Evolutionary conservation across 306 rosid species (phyloP).

Genomic region (Quercus variabilis): DNA sequence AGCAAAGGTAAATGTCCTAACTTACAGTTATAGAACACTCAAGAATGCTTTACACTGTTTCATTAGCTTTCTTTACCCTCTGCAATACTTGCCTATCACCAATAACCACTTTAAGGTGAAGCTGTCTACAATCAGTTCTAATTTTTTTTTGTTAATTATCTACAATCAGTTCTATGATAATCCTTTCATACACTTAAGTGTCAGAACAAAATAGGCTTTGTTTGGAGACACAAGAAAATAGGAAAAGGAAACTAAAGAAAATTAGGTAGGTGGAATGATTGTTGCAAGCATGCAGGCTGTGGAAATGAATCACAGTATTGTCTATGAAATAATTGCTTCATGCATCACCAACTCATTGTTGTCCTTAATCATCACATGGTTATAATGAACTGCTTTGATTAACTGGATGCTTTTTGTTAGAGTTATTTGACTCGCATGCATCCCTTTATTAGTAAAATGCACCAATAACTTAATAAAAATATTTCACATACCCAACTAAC

Average conservation of each 20-base stretch:
- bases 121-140: neutral
- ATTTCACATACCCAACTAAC: no score
- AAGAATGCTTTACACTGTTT: neutral
- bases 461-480: no score
- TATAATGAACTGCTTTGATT: no score
- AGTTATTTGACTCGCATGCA: no score
- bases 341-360: no score
- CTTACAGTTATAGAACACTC: neutral
- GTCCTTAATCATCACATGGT: no score
- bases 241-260: neutral
- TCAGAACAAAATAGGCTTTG: neutral
- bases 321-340: no score
- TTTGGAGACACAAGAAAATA: neutral
- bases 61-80: neutral
- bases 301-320: no score
- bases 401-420: no score
- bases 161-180: neutral
- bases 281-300: no score
- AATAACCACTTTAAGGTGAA: neutral
- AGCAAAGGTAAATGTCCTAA: slow-evolving; percentile 64
- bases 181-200: neutral
- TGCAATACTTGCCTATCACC: neutral
- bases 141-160: no score
- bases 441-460: no score
- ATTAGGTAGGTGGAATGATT: neutral